Percentiles rank a stretch among this genome's conserved stretches.
phyloP scores from a whole-genome alignment of 1,139 yeast species.

The Pichia sp. region DNA sequence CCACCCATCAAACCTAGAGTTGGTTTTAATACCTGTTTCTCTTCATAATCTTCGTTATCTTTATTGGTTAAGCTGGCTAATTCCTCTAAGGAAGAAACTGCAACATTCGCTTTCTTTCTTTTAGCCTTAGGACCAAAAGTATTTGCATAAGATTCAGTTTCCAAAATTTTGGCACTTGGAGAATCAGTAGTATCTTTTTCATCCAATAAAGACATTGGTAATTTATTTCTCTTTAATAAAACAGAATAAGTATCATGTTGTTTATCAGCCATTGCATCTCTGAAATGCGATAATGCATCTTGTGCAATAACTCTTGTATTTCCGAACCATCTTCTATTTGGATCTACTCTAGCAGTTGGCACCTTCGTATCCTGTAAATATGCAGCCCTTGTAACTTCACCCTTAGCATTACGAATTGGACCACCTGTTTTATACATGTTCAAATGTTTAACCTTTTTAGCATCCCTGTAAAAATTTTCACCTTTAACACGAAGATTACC shows the following conservation, averaged over 20 bases:
- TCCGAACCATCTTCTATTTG: conserved; percentile 96
- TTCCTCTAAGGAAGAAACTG: conserved; percentile 74
- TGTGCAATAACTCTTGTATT: conserved; percentile 96
- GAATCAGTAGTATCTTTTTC: conserved; percentile 63
- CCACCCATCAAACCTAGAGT: conserved; percentile 80
- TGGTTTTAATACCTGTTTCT: conserved; percentile 65
- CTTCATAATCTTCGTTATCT: conserved; percentile 60
- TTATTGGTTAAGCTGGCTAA: conserved; percentile 57
- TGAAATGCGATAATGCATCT: conserved; percentile 88
- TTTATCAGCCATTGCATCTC: conserved; percentile 90
- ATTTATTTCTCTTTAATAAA: conserved; percentile 76
- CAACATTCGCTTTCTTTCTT: conserved; percentile 79
- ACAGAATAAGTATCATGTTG: conserved; percentile 86
- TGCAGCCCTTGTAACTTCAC: conserved; percentile 85
- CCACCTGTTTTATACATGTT: conserved; percentile 92
- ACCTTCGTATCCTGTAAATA: conserved; percentile 80
- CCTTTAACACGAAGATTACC: conserved; percentile 94
- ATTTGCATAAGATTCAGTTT: conserved; percentile 75
- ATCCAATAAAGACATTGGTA: conserved; percentile 92
- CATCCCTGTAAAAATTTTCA: conserved; percentile 93
- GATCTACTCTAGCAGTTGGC: conserved; percentile 91
- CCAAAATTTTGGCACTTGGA: conserved; percentile 75
- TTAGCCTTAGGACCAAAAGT: conserved; percentile 96
- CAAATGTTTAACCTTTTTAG: conserved; percentile 82
- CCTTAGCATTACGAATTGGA: conserved; percentile 79